Base-by-base conservation (phyloP, 139 green algal species). In the Chlorella sp. region DNA sequence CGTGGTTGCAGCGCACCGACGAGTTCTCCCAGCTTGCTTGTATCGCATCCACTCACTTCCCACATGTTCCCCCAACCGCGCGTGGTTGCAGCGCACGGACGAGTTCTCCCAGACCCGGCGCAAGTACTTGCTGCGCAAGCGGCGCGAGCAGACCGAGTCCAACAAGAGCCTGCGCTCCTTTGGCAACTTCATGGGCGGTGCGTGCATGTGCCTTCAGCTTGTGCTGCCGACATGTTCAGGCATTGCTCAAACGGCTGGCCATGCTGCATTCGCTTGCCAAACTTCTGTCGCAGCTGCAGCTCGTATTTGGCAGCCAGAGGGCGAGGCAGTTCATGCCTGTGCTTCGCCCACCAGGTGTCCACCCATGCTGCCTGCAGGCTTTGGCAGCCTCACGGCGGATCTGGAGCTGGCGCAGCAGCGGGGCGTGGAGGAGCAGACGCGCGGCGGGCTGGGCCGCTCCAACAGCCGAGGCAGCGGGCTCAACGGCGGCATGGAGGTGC, bases 41-140 rank as follows among this genome's bases (percentile, higher is more conserved):
- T n/a, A n/a, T n/a, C 68, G 30, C 68, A 14, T 9, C 65, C 22
- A 38, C 17, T 40, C 20, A 69, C 62, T 40, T 22, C 60, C 60
- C 16, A 32, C 60, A 3, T 69, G 28, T 11, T 3, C 24, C n/a
- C 65, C n/a, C 3, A 2, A 32, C 65, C 95, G 85, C 85, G n/a
- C n/a, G n/a, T 54, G 46, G 7, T 24, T 60, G 51, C 51, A 89
- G 73, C 97, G 97, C 87, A 92, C 91, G 26, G 94, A 97, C 58
- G 95, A 97, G 82, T 98, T 98, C 88, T 90, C 91, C 0, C 79
- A 82, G 20, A 92, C 97, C 43, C 90, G 96, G 24, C 91, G 93
- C 75, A 97, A 96, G 89, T 93, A 95, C 89, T 92, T 97, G 91
- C 89, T 97, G n/a, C 96, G 96, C 82, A 98, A 98, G 92, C 88